Evolutionary conservation across 2,329 filamentous ascomycete species (phyloP).

Genomic region (Fusarium nygamai): DNA sequence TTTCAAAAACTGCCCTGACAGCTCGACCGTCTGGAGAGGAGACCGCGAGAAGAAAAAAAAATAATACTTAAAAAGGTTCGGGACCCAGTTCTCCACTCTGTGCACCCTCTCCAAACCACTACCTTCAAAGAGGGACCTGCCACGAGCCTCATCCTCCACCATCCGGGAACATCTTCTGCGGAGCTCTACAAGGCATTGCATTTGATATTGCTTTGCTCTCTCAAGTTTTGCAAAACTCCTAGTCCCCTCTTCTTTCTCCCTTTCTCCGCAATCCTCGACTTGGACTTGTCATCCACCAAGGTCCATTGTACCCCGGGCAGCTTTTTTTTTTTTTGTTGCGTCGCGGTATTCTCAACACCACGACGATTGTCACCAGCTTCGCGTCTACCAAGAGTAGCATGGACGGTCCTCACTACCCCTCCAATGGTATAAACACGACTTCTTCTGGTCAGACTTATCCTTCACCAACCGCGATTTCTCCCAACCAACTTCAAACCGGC

Average conservation of each 20-base stretch:
- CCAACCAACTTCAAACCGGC: slow-evolving; percentile 61
- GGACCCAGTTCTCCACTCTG: slow-evolving; percentile 58
- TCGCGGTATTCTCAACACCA: slow-evolving; percentile 42
- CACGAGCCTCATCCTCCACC: slow-evolving; percentile 55
- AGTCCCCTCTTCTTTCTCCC: slow-evolving; percentile 20
- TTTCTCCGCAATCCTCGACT: slow-evolving; percentile 39
- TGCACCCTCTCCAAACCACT: slow-evolving; percentile 58
- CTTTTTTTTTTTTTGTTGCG: slow-evolving; percentile 18
- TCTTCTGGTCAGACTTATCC: slow-evolving; percentile 60
- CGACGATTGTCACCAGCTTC: slow-evolving; percentile 40
- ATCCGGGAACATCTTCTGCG: slow-evolving; percentile 47
- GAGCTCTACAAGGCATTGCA: slow-evolving; percentile 42
- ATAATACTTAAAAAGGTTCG: slow-evolving; percentile 51
- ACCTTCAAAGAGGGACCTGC: slow-evolving; percentile 52
- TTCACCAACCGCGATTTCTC: slow-evolving; percentile 61
- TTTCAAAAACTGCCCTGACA: slow-evolving; percentile 45
- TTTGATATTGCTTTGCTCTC: slow-evolving; percentile 40
- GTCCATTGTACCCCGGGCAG: slow-evolving; percentile 35
- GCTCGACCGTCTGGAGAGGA: slow-evolving; percentile 33
- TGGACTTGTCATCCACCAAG: slow-evolving; percentile 41
- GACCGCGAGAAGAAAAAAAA: slow-evolving; percentile 44
- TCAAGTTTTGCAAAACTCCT: slow-evolving; percentile 30
- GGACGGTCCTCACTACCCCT: slow-evolving; percentile 64
- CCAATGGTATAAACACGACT: slow-evolving; percentile 66
- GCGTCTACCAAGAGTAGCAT: slow-evolving; percentile 57